phyloP scores from a whole-genome alignment of 2,329 filamentous ascomycete genomes.

The Apiospora pterosperma region DNA sequence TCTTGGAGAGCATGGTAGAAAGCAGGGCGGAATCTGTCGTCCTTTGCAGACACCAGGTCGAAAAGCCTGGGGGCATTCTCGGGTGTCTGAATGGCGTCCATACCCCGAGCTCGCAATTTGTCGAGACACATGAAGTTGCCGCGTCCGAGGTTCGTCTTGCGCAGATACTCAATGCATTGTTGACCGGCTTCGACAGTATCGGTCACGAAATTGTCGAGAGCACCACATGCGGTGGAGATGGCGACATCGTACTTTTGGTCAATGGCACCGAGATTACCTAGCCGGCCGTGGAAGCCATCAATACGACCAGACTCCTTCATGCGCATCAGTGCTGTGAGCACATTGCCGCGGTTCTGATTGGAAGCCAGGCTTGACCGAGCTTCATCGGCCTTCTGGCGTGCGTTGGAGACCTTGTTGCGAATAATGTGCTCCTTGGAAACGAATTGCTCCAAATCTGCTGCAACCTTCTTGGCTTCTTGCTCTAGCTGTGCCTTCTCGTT shows the following conservation, averaged over 20 bases:
- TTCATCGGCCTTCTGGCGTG: slow-evolving; percentile 93
- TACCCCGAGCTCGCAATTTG: slow-evolving; percentile 73
- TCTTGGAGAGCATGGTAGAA: slow-evolving; percentile 97
- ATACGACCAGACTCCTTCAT: slow-evolving; percentile 95
- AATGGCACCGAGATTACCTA: slow-evolving; percentile 92
- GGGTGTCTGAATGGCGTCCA: slow-evolving; percentile 79
- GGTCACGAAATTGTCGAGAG: slow-evolving; percentile 93
- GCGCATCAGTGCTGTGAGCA: slow-evolving; percentile 86
- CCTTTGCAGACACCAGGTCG: slow-evolving; percentile 85
- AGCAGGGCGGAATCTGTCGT: slow-evolving; percentile 80
- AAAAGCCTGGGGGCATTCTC: slow-evolving; percentile 91
- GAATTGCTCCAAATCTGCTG: slow-evolving; percentile 70
- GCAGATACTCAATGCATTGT: slow-evolving; percentile 95
- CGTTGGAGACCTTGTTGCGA: slow-evolving; percentile 80
- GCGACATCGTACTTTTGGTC: slow-evolving; percentile 93
- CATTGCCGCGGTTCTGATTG: slow-evolving; percentile 89
- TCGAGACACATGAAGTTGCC: slow-evolving; percentile 97
- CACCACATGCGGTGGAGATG: slow-evolving; percentile 93
- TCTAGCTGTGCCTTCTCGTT: slow-evolving; percentile 68
- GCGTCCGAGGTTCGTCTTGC: slow-evolving; percentile 94
- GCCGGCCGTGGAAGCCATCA: slow-evolving; percentile 91
- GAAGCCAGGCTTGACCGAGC: slow-evolving; percentile 85
- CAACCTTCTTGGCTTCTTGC: slow-evolving; percentile 69
- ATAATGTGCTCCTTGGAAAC: slow-evolving; percentile 76
- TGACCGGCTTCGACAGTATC: slow-evolving; percentile 95